A percentile compares a stretch with the other conserved stretches of the same genome.
phyloP scores from a whole-genome alignment of 2,329 filamentous ascomycete genomes.

The Coleophoma crateriformis region DNA sequence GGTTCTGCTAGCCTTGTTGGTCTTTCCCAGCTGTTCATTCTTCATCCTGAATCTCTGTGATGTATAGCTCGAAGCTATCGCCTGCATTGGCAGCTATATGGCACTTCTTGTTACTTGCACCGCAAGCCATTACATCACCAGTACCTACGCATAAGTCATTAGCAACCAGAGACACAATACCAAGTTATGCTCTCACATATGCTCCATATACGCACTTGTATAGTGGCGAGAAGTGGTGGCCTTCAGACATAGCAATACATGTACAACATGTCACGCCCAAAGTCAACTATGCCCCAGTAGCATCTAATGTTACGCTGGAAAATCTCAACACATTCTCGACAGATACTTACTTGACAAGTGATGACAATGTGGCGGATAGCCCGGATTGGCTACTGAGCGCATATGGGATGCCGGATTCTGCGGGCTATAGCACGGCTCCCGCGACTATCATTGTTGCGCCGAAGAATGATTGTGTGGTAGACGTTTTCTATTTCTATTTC shows the following conservation, averaged over 20 bases:
- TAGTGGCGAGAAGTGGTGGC: conserved; percentile 36
- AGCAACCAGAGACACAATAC: not conserved
- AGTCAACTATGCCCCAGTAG: conserved; percentile 30
- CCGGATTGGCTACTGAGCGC: conserved; percentile 33
- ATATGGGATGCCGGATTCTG: conserved; percentile 32
- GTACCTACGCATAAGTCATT: too few relatives aligned
- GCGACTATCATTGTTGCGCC: conserved; percentile 41
- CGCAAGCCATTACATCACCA: too few relatives aligned
- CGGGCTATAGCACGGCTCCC: conserved; percentile 41
- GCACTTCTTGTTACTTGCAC: too few relatives aligned
- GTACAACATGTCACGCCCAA: conserved; percentile 33
- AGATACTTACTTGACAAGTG: conserved; percentile 38
- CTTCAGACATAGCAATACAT: conserved; percentile 36
- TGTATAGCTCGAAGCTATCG: too few relatives aligned
- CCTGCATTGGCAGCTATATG: too few relatives aligned
- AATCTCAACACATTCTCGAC: conserved; percentile 26
- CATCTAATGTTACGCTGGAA: conserved; percentile 27
- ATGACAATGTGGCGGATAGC: conserved; percentile 34
- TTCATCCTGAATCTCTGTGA: too few relatives aligned
- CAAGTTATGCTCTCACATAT: conserved; percentile 2
- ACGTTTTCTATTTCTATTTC: conserved; percentile 9
- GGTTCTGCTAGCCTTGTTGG: too few relatives aligned
- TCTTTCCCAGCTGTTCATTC: too few relatives aligned
- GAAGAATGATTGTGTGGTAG: not conserved
- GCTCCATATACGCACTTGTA: conserved; percentile 40